A percentile compares a stretch with the other conserved stretches of the same genome.
Evolutionary conservation across 1,284 basidiomycete species (phyloP).

Genomic region (Pyrrhoderma lamaoense): DNA sequence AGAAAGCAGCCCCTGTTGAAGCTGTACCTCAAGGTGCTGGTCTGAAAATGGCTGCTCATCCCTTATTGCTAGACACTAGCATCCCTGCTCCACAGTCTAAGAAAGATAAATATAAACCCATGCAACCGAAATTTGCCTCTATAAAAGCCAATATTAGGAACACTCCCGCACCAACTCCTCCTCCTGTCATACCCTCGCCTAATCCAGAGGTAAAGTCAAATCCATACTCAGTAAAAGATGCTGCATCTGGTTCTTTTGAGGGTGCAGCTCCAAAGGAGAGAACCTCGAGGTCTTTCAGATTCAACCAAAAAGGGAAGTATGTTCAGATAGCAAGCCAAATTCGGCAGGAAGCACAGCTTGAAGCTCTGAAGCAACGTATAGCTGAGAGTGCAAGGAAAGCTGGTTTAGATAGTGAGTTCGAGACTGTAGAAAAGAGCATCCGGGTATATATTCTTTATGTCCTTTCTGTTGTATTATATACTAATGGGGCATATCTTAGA

Average conservation of each 20-base stretch:
- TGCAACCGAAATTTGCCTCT: slow-evolving; percentile 95
- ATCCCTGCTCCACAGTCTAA: slow-evolving; percentile 58
- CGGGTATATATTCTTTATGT: slow-evolving; percentile 44
- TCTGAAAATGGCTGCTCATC: slow-evolving; percentile 86
- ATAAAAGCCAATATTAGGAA: slow-evolving; percentile 82
- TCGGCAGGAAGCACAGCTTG: slow-evolving; percentile 79
- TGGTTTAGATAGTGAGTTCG: slow-evolving; percentile 88
- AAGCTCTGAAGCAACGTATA: slow-evolving; percentile 88
- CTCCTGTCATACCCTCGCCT: slow-evolving; percentile 37
- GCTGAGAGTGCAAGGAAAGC: slow-evolving; percentile 89
- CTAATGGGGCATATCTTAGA: slow-evolving; percentile 25
- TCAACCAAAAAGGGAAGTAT: slow-evolving; percentile 89
- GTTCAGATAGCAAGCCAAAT: slow-evolving; percentile 78
- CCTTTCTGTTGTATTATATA: background rate
- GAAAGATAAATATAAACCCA: slow-evolving; percentile 89
- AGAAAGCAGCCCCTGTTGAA: slow-evolving; percentile 41
- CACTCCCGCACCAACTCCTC: slow-evolving; percentile 55
- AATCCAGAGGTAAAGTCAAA: slow-evolving; percentile 44
- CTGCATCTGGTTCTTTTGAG: slow-evolving; percentile 56
- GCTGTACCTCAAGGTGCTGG: slow-evolving; percentile 70
- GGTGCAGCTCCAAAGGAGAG: slow-evolving; percentile 61
- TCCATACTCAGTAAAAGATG: slow-evolving; percentile 57
- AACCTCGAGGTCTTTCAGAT: slow-evolving; percentile 67
- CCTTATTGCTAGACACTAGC: slow-evolving; percentile 68
- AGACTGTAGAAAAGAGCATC: slow-evolving; percentile 81